Base-by-base conservation (phyloP, 139 green algal species). In the Bryopsis sp. region DNA sequence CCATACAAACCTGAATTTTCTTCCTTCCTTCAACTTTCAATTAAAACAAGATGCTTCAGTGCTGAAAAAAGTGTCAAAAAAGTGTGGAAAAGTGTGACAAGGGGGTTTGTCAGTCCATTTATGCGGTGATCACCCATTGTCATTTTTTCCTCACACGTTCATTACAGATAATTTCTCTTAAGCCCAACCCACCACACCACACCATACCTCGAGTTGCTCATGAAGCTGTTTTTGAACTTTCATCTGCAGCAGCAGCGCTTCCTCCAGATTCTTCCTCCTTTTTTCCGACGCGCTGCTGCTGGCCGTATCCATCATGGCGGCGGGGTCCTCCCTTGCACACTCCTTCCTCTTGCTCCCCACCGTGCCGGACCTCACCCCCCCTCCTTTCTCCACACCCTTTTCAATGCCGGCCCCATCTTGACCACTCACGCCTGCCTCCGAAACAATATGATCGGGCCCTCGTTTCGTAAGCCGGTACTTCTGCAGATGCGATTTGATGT, bases 171-270 rank as follows among this genome's bases (percentile, higher is more conserved):
- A n/a, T n/a, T n/a, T n/a, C n/a, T n/a, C n/a, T n/a, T n/a, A n/a
- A n/a, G n/a, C n/a, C n/a, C n/a, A n/a, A n/a, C n/a, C n/a, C n/a
- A n/a, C 19, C 48, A 8, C 5, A 39, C 15, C 26, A 15, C 24
- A 54, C 26, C 76, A 2, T 69, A 89, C 89, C 81, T 97, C 91
- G 11, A 97, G 80, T 81, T 97, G 91, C 39, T 97, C 92, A 39
- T 96, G 89, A 75, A 97, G 82, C 67, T 89, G 89, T 71, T 90
- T 91, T 84, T 98, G 93, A 78, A 97, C 90, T 50, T 96, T 90
- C 85, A 96, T 95, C 74, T 98, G 93, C 68, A 90, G 81, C 58
- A 88, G 47, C 72, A 98, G 72, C 29, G 92, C 92, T 59, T 93
- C 77, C 73, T 97, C 89, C 59, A 94, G 75, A 57, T 82, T 84